Percentiles rank a stretch among this genome's conserved stretches.
Evolutionary conservation across 768 basidiomycete species (phyloP).

Genomic region (Tylopilus vinaceipallidus): DNA sequence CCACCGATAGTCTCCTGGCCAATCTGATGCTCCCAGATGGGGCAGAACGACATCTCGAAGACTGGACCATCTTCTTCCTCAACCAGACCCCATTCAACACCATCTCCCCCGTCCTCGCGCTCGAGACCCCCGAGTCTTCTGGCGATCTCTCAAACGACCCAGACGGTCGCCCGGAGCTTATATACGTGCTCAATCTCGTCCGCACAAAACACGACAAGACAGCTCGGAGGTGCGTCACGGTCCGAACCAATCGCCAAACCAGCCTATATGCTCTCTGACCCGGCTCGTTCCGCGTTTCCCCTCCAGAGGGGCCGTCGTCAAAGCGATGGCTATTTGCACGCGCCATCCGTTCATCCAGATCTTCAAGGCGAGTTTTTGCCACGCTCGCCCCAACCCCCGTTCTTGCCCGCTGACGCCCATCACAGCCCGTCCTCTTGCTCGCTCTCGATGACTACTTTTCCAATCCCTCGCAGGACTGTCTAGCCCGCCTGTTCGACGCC

Average conservation of each 20-base stretch:
- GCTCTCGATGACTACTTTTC: slow-evolving; percentile 95
- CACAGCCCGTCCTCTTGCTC: slow-evolving; percentile 85
- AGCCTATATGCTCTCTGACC: slow-evolving; percentile 7
- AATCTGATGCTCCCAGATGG: slow-evolving; percentile 99
- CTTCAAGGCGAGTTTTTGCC: slow-evolving; percentile 68
- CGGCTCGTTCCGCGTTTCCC: slow-evolving; percentile 1
- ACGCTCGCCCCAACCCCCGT: neutral
- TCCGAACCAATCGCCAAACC: slow-evolving; percentile 5
- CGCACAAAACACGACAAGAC: slow-evolving; percentile 88
- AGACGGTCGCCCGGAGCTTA: slow-evolving; percentile 47
- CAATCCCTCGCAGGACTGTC: slow-evolving; percentile 85
- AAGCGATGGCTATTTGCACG: slow-evolving; percentile 93
- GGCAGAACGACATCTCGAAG: slow-evolving; percentile 89
- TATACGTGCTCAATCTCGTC: slow-evolving; percentile 90
- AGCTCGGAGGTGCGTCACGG: slow-evolving; percentile 58
- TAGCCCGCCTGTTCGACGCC: slow-evolving; percentile 87
- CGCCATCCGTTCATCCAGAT: slow-evolving; percentile 93
- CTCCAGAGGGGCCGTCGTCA: slow-evolving; percentile 92
- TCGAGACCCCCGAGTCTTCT: slow-evolving; percentile 48
- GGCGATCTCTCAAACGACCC: slow-evolving; percentile 27
- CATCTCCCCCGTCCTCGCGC: slow-evolving; percentile 76
- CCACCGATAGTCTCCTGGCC: slow-evolving; percentile 70
- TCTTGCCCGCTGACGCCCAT: slow-evolving; percentile 3
- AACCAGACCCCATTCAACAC: slow-evolving; percentile 91
- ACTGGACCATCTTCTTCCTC: slow-evolving; percentile 98